Conservation (phyloP, 768 basidiomycete genomes). For the Nidularia sp. region DNA sequence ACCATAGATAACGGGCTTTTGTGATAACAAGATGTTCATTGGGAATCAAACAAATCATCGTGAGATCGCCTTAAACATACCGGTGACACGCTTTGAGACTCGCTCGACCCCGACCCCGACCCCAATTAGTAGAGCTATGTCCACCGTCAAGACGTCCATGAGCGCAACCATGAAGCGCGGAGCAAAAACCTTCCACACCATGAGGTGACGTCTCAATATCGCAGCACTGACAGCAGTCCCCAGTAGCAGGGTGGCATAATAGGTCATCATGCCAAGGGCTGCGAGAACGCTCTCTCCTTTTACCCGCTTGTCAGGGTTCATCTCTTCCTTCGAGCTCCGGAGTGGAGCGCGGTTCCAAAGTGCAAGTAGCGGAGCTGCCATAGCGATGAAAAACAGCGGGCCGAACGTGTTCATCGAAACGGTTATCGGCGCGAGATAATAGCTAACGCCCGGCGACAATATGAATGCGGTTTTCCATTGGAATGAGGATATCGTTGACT, state of each 20-base stretch:
- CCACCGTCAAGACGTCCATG: conserved; percentile 61
- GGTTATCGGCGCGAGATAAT: conserved; percentile 71
- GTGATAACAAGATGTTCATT: too few relatives aligned
- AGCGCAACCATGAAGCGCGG: conserved; percentile 88
- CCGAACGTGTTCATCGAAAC: conserved; percentile 79
- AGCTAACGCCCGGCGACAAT: conserved; percentile 61
- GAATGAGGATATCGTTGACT: conserved; percentile 81
- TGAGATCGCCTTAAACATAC: conserved; percentile 13
- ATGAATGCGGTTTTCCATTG: conserved; percentile 97
- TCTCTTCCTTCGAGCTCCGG: conserved; percentile 6
- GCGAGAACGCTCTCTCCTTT: conserved; percentile 45
- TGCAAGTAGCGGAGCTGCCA: conserved; percentile 68
- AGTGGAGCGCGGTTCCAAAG: conserved; percentile 82
- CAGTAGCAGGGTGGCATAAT: conserved; percentile 61
- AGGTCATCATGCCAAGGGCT: conserved; percentile 61
- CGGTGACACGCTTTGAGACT: conserved; percentile 22
- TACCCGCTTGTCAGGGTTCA: conserved; percentile 22
- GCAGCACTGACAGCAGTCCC: conserved; percentile 73
- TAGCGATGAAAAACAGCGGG: conserved; percentile 57
- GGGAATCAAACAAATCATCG: too few relatives aligned
- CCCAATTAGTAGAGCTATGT: conserved; percentile 62
- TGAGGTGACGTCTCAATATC: conserved; percentile 76
- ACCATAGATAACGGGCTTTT: too few relatives aligned
- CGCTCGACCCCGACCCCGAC: conserved; percentile 54
- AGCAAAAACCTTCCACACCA: conserved; percentile 99